phyloP scores from a whole-genome alignment of 2,329 filamentous ascomycete genomes.

The Anisogramma anomala region DNA sequence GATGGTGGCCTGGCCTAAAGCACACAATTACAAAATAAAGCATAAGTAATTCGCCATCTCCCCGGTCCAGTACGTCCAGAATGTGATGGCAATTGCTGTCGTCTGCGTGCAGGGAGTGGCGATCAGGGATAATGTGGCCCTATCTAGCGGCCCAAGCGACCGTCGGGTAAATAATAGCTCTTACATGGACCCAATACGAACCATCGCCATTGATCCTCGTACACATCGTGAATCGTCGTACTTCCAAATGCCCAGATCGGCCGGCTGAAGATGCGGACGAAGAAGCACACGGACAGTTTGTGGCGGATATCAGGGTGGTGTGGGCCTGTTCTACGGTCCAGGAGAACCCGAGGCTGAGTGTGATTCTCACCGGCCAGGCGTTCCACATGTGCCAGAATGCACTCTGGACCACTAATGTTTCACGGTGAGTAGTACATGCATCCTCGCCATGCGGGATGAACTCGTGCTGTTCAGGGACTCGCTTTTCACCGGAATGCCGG shows the following conservation, averaged over 20 bases:
- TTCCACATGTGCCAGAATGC: slow-evolving; percentile 4
- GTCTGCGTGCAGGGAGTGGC: too few species aligned
- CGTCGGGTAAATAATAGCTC: too few species aligned
- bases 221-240: too few species aligned
- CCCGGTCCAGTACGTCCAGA: slow-evolving; percentile 1
- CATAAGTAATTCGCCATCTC: not conserved
- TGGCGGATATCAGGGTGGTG: slow-evolving; percentile 1
- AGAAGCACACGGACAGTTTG: slow-evolving; percentile 7
- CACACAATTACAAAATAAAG: slow-evolving; percentile 3
- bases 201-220: too few species aligned
- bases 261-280: slow-evolving; percentile 4
- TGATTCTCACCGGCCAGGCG: not conserved
- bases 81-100: not conserved
- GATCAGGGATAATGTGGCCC: too few species aligned
- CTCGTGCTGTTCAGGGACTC: too few species aligned
- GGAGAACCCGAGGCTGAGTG: not conserved
- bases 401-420: not conserved
- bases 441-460: not conserved
- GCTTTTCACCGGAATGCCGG: not conserved
- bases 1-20: slow-evolving; percentile 3
- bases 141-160: too few species aligned
- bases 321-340: slow-evolving; percentile 2
- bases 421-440: not conserved
- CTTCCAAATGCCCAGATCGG: too few species aligned
- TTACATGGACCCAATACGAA: too few species aligned